Percentiles rank a stretch among this genome's conserved stretches.
Evolutionary conservation across 371 early-diverging fungal species (phyloP).

Genomic region (Chytridium lagenaria): DNA sequence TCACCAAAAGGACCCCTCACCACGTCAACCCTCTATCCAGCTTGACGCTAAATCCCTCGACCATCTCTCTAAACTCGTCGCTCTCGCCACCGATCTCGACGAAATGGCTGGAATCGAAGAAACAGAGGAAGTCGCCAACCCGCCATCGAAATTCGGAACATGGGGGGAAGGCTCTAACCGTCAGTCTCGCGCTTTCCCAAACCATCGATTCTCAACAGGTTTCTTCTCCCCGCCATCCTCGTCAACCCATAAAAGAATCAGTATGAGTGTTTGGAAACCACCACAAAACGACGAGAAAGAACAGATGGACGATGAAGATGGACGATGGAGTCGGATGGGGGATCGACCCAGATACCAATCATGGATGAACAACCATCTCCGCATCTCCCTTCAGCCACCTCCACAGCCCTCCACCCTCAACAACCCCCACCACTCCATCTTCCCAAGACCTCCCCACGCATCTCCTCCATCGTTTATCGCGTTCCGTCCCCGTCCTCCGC

Average conservation of each 20-base stretch:
- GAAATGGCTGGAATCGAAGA: neutral
- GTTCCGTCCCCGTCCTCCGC: slow-evolving; percentile 7
- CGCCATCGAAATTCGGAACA: neutral
- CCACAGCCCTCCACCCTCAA: neutral
- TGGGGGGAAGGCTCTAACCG: neutral
- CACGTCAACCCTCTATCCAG: neutral
- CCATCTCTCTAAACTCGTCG: neutral
- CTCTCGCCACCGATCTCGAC: neutral
- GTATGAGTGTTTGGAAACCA: neutral
- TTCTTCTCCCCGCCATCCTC: neutral
- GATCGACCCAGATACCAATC: neutral
- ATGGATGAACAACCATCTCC: neutral
- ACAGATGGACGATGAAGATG: neutral
- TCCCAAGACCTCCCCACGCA: neutral
- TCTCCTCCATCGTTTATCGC: neutral
- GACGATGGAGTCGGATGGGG: slow-evolving; percentile 4
- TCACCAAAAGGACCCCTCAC: neutral
- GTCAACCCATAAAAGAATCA: neutral
- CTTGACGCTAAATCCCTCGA: neutral
- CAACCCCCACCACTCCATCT: neutral
- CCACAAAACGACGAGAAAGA: neutral
- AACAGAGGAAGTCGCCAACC: neutral
- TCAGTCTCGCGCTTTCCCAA: neutral
- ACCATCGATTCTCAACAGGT: neutral
- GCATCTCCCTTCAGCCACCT: neutral